Conservation (phyloP, 495 filamentous ascomycete genomes). For the Aspergillus mulundensis region DNA sequence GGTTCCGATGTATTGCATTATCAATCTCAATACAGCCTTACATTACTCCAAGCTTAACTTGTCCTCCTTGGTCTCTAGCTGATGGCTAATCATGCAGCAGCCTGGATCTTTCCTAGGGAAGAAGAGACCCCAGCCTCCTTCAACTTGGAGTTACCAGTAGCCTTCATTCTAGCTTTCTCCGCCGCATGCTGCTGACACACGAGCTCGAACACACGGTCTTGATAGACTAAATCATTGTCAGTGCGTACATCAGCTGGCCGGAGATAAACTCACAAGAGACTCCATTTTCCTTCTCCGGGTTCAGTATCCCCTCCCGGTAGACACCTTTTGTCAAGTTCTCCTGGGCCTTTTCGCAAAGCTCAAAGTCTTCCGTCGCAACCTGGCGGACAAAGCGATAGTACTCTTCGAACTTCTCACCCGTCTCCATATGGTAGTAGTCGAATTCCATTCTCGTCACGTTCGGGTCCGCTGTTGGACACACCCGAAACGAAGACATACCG, state of each 20-base stretch:
- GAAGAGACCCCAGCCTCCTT: not conserved
- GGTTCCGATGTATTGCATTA: not conserved
- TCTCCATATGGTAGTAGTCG: constrained; percentile 54
- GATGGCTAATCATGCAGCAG: constrained; percentile 21
- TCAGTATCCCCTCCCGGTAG: constrained; percentile 56
- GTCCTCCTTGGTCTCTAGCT: too few relatives aligned
- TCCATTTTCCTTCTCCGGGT: constrained; percentile 55
- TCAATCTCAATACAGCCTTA: not conserved
- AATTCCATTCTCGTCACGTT: constrained; percentile 58
- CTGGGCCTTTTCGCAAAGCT: constrained; percentile 58
- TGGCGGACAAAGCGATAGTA: constrained; percentile 59
- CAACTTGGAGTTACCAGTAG: not conserved
- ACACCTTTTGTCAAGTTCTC: constrained; percentile 51
- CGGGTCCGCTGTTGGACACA: constrained; percentile 51
- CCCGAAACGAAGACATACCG: constrained; percentile 57
- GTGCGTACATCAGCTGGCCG: not conserved
- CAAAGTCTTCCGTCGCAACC: constrained; percentile 57
- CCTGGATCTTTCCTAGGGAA: constrained; percentile 14
- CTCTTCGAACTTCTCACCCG: constrained; percentile 54
- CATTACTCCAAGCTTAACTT: constrained; percentile 1
- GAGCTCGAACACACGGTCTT: constrained; percentile 50
- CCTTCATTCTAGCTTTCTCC: constrained; percentile 21
- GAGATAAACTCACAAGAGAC: constrained; percentile 1
- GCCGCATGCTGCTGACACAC: constrained; percentile 46
- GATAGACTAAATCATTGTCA: constrained; percentile 41